Evolutionary conservation across 805 yeast genomes (phyloP), one percentile per base, ranked within the genome.

Genomic region (Saccharomycopsis sp.): DNA sequence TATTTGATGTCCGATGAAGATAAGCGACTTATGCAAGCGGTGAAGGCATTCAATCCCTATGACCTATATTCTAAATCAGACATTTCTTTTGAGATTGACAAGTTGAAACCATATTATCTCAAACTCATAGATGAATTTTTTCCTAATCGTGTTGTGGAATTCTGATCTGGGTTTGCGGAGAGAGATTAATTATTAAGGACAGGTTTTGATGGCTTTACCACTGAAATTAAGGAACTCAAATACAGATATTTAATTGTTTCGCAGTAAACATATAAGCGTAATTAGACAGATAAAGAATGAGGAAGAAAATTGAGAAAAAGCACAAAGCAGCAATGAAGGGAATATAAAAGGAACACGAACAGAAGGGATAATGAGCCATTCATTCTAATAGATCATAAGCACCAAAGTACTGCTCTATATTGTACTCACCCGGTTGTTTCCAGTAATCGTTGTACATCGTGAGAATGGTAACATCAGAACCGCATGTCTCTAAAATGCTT

Each of bases 331-430:
- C 29, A 24, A 21, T 2, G 24, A 54, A 15, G 18, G n/a, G 41
- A 12, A 24, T 24, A 55, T 21, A 8, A 54, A 55, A 44, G 37
- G 23, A 18, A 55, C 24, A 14, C 7, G 16, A 18, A 44, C 16
- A 56, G 21, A 24, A 44, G 5, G 15, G 24, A 24, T 37, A 21
- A 3, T 8, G 12, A 44, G 4, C 23, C 18, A 34, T 40, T 60
- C 53, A 64, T 46, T 62, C 64, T 23, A 70, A 59, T 24, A 71
- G 59, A 46, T 76, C 69, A 58, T 80, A 75, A 62, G 82, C 75
- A 66, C 97, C 97, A 66, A 91, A 91, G 55, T 82, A 83, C 73
- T 89, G 97, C 73, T 91, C 97, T 67, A 91, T 83, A 62, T 85
- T 87, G 69, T 89, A 86, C 1, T 78, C 76, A 59, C 97, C 97